Base-by-base conservation (phyloP, 306 rosid genomes). In the Erythrophleum fordii region DNA sequence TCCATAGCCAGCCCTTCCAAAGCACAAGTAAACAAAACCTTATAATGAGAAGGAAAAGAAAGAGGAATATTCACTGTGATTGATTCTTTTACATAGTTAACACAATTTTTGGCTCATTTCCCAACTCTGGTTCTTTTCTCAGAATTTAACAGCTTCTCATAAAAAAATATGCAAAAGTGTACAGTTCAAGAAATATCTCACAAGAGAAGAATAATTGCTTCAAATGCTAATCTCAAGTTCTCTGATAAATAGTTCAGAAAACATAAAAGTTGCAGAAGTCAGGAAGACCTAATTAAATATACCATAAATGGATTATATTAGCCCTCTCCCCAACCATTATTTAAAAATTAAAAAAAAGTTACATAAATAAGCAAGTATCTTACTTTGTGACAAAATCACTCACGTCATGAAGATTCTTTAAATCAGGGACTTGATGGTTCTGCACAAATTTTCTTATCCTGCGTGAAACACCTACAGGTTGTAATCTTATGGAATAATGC, bases 301-400 rank as follows among this genome's bases (percentile, higher is more conserved):
- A 55, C 4, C 5, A 69, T 13, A 39, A 58, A 48, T 20, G 64
- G 53, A 72, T 18, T 28, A 34, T 14, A 73, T 11, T 3, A 44
- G 52, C 20, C 34, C 59, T 53, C 53, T 70, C 16, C 34, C 64
- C 22, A 10, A 35, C 29, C 73, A 70, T 37, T 39, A 75, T 70
- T 46, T 41, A 59, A 45, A 80, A 26, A 60, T 16, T 20, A 67
- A 29, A 18, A 55, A 56, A 44, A 61, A 49, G 53, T 8, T 52
- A 31, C 9, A 34, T 82, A 11, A 52, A 77, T 11, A 56, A 73
- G 72, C 11, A 82, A 62, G 71, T 28, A 8, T 78, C 83, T 90
- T 92, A 96, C 99, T 93, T 96, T 77, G 98, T 93, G 81, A 96
- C 84, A 77, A 93, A 96, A 85, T 96, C 99, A 28, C 98, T 96